Percentiles rank a stretch among this genome's conserved stretches.
These are phyloP conservation scores for Neurospora sp. DNA, from an alignment of 495 filamentous ascomycete genomes.

Conservation along the genomic window DNA sequence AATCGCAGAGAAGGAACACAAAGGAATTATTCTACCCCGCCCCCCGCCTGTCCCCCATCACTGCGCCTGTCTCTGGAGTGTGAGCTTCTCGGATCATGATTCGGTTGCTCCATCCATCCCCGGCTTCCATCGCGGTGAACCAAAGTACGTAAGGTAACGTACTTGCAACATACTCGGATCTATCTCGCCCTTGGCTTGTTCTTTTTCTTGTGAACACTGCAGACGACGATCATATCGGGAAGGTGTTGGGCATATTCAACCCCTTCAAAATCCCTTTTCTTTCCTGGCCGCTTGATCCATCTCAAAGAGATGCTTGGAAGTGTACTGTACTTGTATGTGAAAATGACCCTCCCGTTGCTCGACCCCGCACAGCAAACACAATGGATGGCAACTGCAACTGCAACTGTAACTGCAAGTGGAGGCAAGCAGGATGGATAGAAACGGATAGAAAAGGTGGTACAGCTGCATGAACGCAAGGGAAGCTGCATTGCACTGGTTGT, in stretches of 20 bases:
- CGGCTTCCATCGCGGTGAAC: not conserved
- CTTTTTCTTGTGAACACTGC: not conserved
- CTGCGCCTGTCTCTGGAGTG: not conserved
- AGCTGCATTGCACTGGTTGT: not conserved
- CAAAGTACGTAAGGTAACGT: not conserved
- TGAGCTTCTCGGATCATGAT: not conserved
- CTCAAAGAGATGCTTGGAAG: not conserved
- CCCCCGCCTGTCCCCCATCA: not conserved
- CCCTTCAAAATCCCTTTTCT: not conserved
- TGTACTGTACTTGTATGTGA: not conserved
- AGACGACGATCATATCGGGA: not conserved
- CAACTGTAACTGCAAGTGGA: not conserved
- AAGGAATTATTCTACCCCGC: not conserved
- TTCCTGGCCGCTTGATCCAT: not conserved
- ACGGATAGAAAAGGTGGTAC: not conserved
- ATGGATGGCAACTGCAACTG: not conserved
- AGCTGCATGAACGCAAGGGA: not conserved
- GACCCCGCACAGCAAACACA: not conserved
- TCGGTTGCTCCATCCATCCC: not conserved
- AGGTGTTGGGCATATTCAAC: not conserved
- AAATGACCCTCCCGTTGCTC: not conserved
- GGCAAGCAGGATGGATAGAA: not conserved
- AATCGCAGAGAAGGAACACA: not conserved
- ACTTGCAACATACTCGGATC: not conserved
- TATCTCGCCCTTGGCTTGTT: not conserved